Evolutionary conservation across 768 basidiomycete genomes (phyloP).

Genomic region (Kwoniella sp.): DNA sequence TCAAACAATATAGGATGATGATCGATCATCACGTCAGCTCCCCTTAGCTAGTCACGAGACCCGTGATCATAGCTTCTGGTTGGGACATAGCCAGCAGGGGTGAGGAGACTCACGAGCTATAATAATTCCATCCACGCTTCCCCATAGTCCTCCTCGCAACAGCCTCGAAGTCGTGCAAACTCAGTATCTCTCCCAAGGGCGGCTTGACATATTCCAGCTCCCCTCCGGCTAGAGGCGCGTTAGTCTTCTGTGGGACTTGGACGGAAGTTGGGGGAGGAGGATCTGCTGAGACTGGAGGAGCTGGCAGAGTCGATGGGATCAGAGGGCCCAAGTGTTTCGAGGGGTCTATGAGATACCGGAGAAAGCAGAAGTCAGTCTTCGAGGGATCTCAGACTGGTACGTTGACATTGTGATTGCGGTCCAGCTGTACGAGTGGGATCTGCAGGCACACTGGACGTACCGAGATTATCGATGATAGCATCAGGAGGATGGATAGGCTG

Average conservation of each 20-base stretch:
- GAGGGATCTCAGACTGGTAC: too few relatives aligned
- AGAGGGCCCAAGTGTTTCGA: conserved; percentile 45
- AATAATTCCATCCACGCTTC: conserved; percentile 77
- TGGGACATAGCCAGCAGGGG: background rate
- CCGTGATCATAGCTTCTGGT: background rate
- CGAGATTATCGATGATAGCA: conserved; percentile 63
- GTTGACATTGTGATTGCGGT: background rate
- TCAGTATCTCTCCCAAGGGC: conserved; percentile 63
- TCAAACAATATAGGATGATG: too few relatives aligned
- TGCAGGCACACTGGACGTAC: too few relatives aligned
- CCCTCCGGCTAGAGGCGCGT: conserved; percentile 53
- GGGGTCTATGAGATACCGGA: conserved; percentile 58
- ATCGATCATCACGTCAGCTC: conserved; percentile 10
- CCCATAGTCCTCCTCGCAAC: conserved; percentile 74
- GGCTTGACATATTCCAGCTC: conserved; percentile 46
- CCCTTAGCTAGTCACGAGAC: background rate
- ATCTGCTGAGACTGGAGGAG: conserved; percentile 22
- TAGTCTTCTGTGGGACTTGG: conserved; percentile 28
- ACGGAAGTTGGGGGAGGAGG: conserved; percentile 32
- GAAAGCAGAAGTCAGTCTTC: conserved; percentile 62
- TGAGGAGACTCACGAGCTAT: conserved; percentile 63
- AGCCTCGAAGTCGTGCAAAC: conserved; percentile 79
- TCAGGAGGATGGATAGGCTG: conserved; percentile 84
- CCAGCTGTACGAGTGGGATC: too few relatives aligned
- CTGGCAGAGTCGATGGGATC: conserved; percentile 38